Conservation (phyloP, 2,329 filamentous ascomycete genomes). For the Ophiostoma ips region DNA sequence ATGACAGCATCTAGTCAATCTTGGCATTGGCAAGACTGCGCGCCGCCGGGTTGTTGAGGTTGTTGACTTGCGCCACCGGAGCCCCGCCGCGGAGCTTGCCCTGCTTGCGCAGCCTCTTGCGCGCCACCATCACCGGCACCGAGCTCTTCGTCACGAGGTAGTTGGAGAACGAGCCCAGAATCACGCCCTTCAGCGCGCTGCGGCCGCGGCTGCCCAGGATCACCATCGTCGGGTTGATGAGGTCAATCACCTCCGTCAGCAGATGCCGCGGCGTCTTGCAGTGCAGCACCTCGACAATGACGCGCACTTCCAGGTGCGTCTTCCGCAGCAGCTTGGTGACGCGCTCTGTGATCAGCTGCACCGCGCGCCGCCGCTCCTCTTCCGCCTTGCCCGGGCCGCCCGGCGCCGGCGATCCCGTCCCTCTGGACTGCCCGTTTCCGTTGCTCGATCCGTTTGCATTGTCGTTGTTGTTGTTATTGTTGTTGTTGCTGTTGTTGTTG, state of each 20-base stretch:
- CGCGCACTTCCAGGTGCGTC: constrained; percentile 80
- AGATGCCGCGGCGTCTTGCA: constrained; percentile 96
- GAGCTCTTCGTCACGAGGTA: constrained; percentile 95
- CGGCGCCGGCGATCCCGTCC: constrained; percentile 19
- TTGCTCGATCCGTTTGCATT: constrained; percentile 20
- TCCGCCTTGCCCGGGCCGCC: constrained; percentile 45
- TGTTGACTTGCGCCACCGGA: constrained; percentile 59
- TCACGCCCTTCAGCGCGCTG: constrained; percentile 84
- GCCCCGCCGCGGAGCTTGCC: constrained; percentile 58
- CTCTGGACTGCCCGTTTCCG: constrained; percentile 16
- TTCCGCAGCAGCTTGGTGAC: constrained; percentile 79
- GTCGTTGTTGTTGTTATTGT: constrained; percentile 21
- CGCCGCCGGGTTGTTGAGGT: constrained; percentile 56
- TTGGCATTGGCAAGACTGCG: constrained; percentile 57
- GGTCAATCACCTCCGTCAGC: constrained; percentile 94
- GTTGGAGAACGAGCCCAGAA: constrained; percentile 92
- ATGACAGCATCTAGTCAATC: constrained; percentile 48
- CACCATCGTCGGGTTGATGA: constrained; percentile 79
- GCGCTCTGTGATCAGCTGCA: constrained; percentile 71
- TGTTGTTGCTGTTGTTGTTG: no score
- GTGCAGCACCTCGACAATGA: constrained; percentile 92
- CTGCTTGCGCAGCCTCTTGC: constrained; percentile 79
- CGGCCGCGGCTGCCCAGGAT: constrained; percentile 84
- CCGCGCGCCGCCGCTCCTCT: constrained; percentile 64
- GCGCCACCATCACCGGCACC: constrained; percentile 93